Evolutionary conservation across 805 yeast species (phyloP).

Genomic region (Wickerhamiella azyma): DNA sequence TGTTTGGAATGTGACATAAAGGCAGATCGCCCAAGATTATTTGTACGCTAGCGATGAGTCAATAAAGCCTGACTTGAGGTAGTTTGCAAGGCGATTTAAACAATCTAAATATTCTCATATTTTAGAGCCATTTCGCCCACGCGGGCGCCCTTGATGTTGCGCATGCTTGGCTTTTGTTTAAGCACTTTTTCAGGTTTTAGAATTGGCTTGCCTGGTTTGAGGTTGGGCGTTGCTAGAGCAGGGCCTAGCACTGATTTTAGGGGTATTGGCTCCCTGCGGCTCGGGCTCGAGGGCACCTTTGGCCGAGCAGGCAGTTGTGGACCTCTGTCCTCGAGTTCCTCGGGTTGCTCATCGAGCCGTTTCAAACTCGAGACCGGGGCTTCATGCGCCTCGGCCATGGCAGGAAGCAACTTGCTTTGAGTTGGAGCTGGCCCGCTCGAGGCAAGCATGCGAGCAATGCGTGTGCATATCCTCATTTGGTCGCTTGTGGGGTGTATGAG

Average conservation of each 20-base stretch:
- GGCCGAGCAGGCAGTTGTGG: neutral
- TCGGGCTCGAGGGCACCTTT: neutral
- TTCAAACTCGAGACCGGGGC: too few relatives aligned
- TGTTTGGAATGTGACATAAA: neutral
- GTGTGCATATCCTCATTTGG: slow-evolving; percentile 35
- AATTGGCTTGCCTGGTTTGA: neutral
- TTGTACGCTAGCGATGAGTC: too few relatives aligned
- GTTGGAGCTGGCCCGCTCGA: slow-evolving; percentile 34
- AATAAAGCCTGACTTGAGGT: neutral
- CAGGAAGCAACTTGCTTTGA: too few relatives aligned
- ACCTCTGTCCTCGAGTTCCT: neutral
- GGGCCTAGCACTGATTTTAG: neutral
- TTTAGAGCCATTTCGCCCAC: slow-evolving; percentile 50
- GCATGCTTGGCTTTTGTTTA: slow-evolving; percentile 7
- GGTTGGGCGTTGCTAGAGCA: neutral
- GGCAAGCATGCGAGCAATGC: slow-evolving; percentile 41
- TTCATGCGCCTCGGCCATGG: too few relatives aligned
- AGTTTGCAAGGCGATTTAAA: neutral
- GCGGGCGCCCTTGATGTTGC: slow-evolving; percentile 31
- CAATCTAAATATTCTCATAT: slow-evolving; percentile 42
- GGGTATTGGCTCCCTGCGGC: neutral
- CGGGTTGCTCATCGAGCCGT: slow-evolving; percentile 14
- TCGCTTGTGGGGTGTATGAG: slow-evolving; percentile 36
- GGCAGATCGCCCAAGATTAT: too few relatives aligned
- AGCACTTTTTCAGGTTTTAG: slow-evolving; percentile 1